A percentile compares a stretch with the other conserved stretches of the same genome.
phyloP scores from a whole-genome alignment of 2,329 filamentous ascomycete species.

The Venturia asperata region DNA sequence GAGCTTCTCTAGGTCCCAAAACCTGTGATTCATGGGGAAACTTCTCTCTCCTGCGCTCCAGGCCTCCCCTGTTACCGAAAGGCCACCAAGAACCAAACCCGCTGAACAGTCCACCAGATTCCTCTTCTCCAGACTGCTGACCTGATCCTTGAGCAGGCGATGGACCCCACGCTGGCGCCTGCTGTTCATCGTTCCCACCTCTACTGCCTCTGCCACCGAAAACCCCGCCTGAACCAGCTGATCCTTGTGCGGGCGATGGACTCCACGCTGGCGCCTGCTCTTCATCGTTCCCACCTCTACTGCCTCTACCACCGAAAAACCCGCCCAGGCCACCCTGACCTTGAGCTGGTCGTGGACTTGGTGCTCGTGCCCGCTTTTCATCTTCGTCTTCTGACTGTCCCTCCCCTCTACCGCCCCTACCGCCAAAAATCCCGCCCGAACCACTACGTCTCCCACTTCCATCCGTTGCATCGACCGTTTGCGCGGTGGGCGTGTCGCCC shows the following conservation, averaged over 20 bases:
- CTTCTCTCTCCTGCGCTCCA: not conserved
- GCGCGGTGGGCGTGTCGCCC: not conserved
- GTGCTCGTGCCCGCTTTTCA: not conserved
- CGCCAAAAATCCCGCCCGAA: not conserved
- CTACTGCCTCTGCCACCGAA: too few species aligned
- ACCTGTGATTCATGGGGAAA: not conserved
- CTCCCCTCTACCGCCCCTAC: not conserved
- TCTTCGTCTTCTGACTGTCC: not conserved
- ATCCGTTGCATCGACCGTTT: conserved; percentile 25
- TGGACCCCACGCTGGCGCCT: not conserved
- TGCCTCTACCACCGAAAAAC: too few species aligned
- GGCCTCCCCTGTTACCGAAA: not conserved
- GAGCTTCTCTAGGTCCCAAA: not conserved
- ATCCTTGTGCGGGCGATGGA: too few species aligned
- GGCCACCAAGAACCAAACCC: not conserved
- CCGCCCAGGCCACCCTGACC: too few species aligned
- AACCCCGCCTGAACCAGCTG: too few species aligned
- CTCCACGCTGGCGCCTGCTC: too few species aligned
- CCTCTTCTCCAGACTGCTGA: not conserved
- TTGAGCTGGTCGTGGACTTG: not conserved
- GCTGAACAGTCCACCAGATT: not conserved
- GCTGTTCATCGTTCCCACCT: too few species aligned
- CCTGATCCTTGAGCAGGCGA: not conserved
- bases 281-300: too few species aligned
- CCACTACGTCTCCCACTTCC: not conserved